phyloP scores from a whole-genome alignment of 208 protist genomes.

The Naegleria lovaniensis region DNA sequence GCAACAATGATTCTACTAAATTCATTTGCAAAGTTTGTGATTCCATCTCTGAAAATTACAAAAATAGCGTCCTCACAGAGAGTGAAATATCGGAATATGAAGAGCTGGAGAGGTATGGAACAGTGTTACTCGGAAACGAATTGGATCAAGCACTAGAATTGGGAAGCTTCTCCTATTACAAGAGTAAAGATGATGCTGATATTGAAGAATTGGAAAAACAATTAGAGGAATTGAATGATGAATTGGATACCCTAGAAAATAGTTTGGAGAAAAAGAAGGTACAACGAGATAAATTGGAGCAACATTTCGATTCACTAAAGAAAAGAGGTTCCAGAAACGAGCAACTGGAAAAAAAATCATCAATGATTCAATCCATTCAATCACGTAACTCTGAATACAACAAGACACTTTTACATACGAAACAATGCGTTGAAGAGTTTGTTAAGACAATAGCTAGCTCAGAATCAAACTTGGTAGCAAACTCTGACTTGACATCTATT shows the following conservation, averaged over 20 bases:
- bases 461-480: background rate
- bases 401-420: background rate
- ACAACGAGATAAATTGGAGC: background rate
- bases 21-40: background rate
- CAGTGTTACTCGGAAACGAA: background rate
- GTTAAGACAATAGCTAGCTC: background rate
- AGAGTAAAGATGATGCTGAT: background rate
- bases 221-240: background rate
- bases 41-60: background rate
- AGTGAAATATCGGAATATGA: background rate
- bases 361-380: background rate
- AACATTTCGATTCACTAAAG: background rate
- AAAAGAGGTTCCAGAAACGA: background rate
- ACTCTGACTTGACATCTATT: background rate
- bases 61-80: background rate
- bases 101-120: background rate
- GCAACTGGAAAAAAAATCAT: background rate
- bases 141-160: background rate
- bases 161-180: background rate
- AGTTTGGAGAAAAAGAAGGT: background rate
- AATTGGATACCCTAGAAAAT: background rate
- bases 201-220: background rate
- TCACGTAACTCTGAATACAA: background rate
- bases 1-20: background rate
- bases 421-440: background rate